Percentiles rank a stretch among this genome's conserved stretches.
Evolutionary conservation across 768 basidiomycete species (phyloP).

Genomic region (Boletus reticulatus): DNA sequence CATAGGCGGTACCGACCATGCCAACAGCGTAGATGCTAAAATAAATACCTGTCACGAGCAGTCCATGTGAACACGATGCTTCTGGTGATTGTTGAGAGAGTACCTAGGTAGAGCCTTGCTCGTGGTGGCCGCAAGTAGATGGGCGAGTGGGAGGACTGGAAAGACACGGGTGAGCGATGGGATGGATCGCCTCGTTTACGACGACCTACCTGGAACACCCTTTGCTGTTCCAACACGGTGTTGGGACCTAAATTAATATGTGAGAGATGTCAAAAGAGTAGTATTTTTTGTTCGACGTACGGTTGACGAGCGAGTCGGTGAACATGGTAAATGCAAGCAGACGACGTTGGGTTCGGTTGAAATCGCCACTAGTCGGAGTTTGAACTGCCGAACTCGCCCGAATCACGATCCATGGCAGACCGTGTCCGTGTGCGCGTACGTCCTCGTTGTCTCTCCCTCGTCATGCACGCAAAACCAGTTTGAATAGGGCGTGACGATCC

Average conservation of each 20-base stretch:
- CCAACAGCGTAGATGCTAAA: constrained; percentile 52
- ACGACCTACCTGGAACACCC: constrained; percentile 55
- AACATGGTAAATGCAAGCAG: constrained; percentile 34
- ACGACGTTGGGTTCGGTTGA: not conserved
- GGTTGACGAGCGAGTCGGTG: constrained; percentile 63
- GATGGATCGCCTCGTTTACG: not conserved
- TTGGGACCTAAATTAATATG: constrained; percentile 49
- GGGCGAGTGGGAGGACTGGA: constrained; percentile 41
- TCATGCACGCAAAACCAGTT: not conserved
- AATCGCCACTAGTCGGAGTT: constrained; percentile 25
- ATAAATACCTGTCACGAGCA: constrained; percentile 48
- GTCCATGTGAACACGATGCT: not conserved
- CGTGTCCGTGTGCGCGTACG: constrained; percentile 79
- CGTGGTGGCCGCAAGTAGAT: constrained; percentile 62
- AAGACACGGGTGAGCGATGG: constrained; percentile 2
- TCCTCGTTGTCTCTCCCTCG: constrained; percentile 10
- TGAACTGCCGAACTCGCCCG: constrained; percentile 40
- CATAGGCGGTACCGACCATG: constrained; percentile 51
- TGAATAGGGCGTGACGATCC: constrained; percentile 77
- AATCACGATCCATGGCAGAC: constrained; percentile 45
- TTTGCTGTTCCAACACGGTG: constrained; percentile 63
- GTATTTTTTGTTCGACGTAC: constrained; percentile 37
- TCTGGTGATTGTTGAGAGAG: not conserved
- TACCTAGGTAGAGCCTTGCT: constrained; percentile 64
- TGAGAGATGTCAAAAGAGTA: not conserved